A percentile compares a stretch with the other conserved stretches of the same genome.
These are phyloP conservation scores for Calonectria pseudoreteaudii DNA, from an alignment of 2,329 filamentous ascomycete genomes.

Conservation along the genomic window DNA sequence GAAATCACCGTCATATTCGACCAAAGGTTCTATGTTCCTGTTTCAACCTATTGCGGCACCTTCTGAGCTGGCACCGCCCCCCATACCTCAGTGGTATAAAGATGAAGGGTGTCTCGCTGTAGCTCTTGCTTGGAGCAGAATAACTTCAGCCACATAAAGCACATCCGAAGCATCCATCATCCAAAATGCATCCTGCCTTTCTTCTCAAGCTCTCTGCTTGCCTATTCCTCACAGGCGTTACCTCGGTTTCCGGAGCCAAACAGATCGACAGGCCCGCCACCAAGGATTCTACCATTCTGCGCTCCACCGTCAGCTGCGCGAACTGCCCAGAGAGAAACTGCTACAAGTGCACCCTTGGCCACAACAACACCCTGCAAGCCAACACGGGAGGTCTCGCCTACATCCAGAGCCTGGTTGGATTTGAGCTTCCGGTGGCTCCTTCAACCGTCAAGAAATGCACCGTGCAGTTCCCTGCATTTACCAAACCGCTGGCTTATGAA, in stretches of 20 bases:
- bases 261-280: conserved; percentile 7
- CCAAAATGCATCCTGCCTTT: background rate
- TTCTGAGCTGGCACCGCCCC: background rate
- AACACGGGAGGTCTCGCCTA: conserved; percentile 15
- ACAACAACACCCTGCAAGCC: conserved; percentile 11
- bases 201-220: background rate
- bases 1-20: background rate
- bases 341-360: conserved; percentile 19
- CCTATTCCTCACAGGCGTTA: background rate
- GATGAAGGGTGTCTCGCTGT: background rate
- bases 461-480: conserved; percentile 18
- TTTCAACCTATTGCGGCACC: background rate
- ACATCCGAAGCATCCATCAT: background rate
- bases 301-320: conserved; percentile 10
- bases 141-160: background rate
- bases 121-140: background rate
- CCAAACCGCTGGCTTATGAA: background rate
- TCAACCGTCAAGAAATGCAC: background rate
- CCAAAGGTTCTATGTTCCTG: background rate
- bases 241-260: background rate
- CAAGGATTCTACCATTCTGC: conserved; percentile 21
- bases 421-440: conserved; percentile 10
- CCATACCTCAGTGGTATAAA: background rate
- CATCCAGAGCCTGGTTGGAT: conserved; percentile 11
- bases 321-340: conserved; percentile 9